Evolutionary conservation across 2,329 filamentous ascomycete genomes (phyloP), one percentile per base, ranked within the genome.

Genomic region (Cadophora gregata): DNA sequence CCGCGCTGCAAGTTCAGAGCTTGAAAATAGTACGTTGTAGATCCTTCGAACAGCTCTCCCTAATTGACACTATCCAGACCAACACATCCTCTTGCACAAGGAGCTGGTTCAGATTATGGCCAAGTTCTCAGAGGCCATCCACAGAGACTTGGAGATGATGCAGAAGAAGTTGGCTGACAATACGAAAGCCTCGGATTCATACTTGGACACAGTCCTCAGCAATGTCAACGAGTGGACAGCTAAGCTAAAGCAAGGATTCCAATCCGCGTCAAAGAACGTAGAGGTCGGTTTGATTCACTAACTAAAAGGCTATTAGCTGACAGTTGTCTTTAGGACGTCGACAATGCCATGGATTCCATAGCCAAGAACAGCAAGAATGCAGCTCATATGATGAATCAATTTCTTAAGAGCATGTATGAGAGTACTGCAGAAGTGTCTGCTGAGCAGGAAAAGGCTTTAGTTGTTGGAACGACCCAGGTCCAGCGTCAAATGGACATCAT

Each of bases 1-100:
- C 70, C 84, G 88, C 68, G 86, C 87, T 31, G 83, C 85, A 50
- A 82, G 88, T 45, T 78, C 82, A 50, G 84, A 87, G 62, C 81
- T 85, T 16, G 87, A 90, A 65, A 86, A 85, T 73, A 84, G 83
- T 78, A 75, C 65, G 71, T 45, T n/a, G 21, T 8, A 6, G 33
- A 38, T 48, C 25, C n/a, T 16, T 16, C 1, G 5, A 42, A 59
- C 5, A 2, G 33, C 1, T 31, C 27, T 31, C 21, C 10, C 27
- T 5, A n/a, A 38, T 71, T 76, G 59, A 76, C 33, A 19, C 55
- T 51, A 14, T 61, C 4, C 47, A 77, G 76, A 78, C 58, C 73
- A 77, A 53, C 63, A 73, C 60, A 74, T 77, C 61, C 56, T 71
- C 47, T 51, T 75, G 19, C 72, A 75, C 21, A 74, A 74, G 66